Conservation (phyloP, 257 asterid genomes). For the Rhazya stricta region DNA sequence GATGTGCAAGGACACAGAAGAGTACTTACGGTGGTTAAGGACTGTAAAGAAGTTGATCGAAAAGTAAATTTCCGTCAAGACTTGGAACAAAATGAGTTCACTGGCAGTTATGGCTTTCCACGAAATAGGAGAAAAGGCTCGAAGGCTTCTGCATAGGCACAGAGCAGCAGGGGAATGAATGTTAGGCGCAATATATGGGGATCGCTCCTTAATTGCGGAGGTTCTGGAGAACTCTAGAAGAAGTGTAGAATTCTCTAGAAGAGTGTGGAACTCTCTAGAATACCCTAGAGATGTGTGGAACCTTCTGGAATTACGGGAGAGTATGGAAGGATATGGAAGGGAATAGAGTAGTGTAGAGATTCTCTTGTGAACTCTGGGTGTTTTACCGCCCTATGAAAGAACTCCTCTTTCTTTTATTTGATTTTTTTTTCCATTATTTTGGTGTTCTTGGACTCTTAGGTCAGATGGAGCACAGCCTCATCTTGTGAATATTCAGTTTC, state of each 20-base stretch:
- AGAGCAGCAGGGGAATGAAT: not conserved
- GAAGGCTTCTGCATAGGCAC: too few relatives aligned
- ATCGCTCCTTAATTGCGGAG: too few relatives aligned
- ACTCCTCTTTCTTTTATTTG: not conserved
- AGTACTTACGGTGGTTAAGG: constrained; percentile 21
- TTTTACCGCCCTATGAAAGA: not conserved
- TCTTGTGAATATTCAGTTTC: constrained; percentile 87
- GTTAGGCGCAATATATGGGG: too few relatives aligned
- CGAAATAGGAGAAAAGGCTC: not conserved
- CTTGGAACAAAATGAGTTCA: not conserved
- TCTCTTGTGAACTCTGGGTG: too few relatives aligned
- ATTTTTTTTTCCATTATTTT: constrained; percentile 1
- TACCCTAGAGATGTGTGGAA: too few relatives aligned
- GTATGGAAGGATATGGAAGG: too few relatives aligned
- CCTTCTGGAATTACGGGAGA: too few relatives aligned
- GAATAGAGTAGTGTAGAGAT: too few relatives aligned
- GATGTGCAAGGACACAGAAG: constrained; percentile 24
- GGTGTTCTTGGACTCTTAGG: constrained; percentile 30
- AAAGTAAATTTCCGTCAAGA: not conserved
- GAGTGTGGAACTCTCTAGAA: too few relatives aligned
- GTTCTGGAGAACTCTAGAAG: too few relatives aligned
- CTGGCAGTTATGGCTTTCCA: not conserved
- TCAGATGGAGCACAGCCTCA: constrained; percentile 99
- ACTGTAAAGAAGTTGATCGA: constrained; percentile 9
- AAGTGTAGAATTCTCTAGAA: too few relatives aligned